Conservation (phyloP, 164 flowering plant genomes). For the Cinnamomum micranthum region DNA sequence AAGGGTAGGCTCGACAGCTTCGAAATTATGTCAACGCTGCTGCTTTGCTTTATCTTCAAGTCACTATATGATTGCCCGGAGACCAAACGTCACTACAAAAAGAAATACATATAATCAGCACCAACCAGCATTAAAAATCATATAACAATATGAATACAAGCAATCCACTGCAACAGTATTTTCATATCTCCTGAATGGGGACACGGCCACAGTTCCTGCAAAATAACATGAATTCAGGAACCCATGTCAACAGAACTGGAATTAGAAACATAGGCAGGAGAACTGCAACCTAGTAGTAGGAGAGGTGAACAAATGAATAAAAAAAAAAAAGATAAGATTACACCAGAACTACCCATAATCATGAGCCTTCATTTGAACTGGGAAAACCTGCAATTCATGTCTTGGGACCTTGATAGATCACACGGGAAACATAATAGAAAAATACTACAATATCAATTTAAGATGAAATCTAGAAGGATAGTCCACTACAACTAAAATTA, state of each 20-base stretch:
- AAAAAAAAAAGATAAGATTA: background rate
- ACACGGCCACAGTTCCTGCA: conserved; percentile 44
- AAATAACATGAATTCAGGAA: conserved; percentile 33
- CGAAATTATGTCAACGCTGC: background rate
- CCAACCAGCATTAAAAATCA: background rate
- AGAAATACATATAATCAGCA: background rate
- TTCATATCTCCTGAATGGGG: conserved; percentile 30
- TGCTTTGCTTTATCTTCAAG: background rate
- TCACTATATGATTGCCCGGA: background rate
- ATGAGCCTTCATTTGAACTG: conserved; percentile 19
- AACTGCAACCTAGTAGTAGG: conserved; percentile 8
- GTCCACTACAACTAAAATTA: background rate
- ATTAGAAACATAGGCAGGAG: background rate
- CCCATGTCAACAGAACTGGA: conserved; percentile 8
- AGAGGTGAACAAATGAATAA: background rate
- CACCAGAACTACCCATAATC: conserved; percentile 18
- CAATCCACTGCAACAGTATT: background rate
- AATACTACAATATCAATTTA: background rate
- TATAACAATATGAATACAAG: background rate
- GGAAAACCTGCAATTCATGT: conserved; percentile 27
- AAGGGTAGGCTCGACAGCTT: too few relatives aligned
- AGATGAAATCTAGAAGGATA: background rate
- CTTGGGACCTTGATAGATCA: background rate
- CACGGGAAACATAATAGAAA: background rate
- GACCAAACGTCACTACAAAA: background rate